Base-by-base conservation (phyloP, 306 rosid species). In the Cicer judaicum region DNA sequence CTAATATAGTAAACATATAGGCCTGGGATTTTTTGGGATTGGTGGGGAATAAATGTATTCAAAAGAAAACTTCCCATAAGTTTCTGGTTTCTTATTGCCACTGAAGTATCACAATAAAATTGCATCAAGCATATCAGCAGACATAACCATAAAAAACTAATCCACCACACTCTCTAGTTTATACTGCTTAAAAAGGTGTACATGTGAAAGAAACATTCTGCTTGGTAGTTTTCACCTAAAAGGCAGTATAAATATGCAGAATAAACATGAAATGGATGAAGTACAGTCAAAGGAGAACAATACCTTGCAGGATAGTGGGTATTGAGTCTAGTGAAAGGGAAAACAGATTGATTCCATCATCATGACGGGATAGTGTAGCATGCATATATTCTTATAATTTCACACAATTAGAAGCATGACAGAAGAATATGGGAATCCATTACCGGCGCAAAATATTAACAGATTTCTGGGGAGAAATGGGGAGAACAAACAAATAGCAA, bases 401-500 rank as follows among this genome's bases (percentile, higher is more conserved):
- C 13, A 71, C 19, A 71, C 71, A 74, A 70, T 36, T 49, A 8
- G 34, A 57, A 66, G 70, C 53, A 19, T 10, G 46, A 34, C 14
- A 38, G 49, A 59, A 21, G 41, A 66, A 67, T 57, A 73, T 43
- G 71, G n/a, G 63, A 12, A 64, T 70, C 46, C 48, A 56, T 13
- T 69, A 48, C 60, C 64, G 18, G 64, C 61, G 47, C 57, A 74
- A 52, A n/a, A 42, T 14, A 64, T 29, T 29, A 4, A 74, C 21
- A 34, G 18, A 64, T 65, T 43, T 43, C 18, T 38, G 40, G 55
- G 41, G 15, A 10, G 24, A 60, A 60, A 16, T 36, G 55, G 40
- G 71, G 50, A 43, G 15, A 12, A n/a, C 42, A 61, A 78, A 52
- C 24, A 74, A 62, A 80, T 65, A 78, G 50, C 14, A 60, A 70